These are phyloP conservation scores for Chloropicon primus DNA, from an alignment of 139 green algal species.

Conservation along the genomic window DNA sequence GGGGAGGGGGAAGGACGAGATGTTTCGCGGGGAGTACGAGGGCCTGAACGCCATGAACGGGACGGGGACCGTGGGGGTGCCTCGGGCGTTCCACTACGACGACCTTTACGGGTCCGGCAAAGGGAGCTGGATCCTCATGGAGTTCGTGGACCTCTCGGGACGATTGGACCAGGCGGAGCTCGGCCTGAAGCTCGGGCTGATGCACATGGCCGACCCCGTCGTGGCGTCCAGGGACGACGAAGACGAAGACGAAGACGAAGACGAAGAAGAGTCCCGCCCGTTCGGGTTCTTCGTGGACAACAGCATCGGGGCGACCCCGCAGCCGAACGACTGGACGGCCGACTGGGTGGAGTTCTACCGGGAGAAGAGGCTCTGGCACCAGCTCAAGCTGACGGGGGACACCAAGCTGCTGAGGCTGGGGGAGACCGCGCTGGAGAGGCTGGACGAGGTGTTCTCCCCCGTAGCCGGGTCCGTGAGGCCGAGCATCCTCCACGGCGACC, in stretches of 20 bases:
- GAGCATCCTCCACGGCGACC: conserved; percentile 80
- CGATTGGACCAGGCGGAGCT: conserved; percentile 33
- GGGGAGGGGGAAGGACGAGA: conserved; percentile 24
- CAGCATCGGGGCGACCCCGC: conserved; percentile 79
- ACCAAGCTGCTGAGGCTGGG: conserved; percentile 36
- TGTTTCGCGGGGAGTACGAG: conserved; percentile 79
- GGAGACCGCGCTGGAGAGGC: conserved; percentile 50
- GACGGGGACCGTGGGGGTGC: conserved; percentile 44
- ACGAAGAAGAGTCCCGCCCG: conserved; percentile 27
- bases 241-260: conserved; percentile 25
- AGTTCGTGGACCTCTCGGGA: conserved; percentile 62
- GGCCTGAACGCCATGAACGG: conserved; percentile 68
- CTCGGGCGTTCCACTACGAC: conserved; percentile 52
- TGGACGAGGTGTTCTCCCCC: conserved; percentile 66
- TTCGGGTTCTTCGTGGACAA: conserved; percentile 94
- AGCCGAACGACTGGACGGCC: conserved; percentile 82
- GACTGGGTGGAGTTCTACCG: conserved; percentile 75
- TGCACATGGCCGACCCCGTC: conserved; percentile 66
- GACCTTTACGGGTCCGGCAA: conserved; percentile 8
- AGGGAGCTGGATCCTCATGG: conserved; percentile 88
- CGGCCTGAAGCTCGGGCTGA: conserved; percentile 56
- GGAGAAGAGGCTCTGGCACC: conserved; percentile 32
- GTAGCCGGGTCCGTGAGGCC: conserved; percentile 51
- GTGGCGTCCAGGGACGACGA: conserved; percentile 20
- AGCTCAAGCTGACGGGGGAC: conserved; percentile 34